Conservation (phyloP, 2,329 filamentous ascomycete species). For the Fusarium odoratissimum region DNA sequence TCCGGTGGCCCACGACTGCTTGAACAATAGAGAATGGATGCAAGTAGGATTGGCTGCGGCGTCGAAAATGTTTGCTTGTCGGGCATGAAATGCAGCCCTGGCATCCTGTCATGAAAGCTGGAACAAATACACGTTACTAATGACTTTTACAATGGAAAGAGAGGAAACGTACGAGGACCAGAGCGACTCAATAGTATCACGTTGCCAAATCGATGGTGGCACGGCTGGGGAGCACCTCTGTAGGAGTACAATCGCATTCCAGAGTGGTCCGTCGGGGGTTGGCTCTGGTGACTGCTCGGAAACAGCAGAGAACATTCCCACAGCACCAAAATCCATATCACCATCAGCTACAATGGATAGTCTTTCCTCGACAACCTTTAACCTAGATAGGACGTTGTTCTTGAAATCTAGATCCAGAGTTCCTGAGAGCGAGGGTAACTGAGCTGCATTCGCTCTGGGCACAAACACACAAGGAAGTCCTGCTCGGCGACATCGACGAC, state of each 20-base stretch:
- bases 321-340: neutral
- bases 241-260: neutral
- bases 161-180: conserved; percentile 5
- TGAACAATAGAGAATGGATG: conserved; percentile 10
- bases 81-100: conserved; percentile 10
- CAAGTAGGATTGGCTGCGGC: neutral
- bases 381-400: neutral
- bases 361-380: neutral
- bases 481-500: conserved; percentile 18
- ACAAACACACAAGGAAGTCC: conserved; percentile 18
- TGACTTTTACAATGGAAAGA: accelerated
- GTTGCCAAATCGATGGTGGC: neutral
- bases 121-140: neutral
- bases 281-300: neutral
- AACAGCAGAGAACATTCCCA: neutral
- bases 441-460: conserved; percentile 16
- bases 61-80: conserved; percentile 17
- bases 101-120: conserved; percentile 18
- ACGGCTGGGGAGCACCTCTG: neutral
- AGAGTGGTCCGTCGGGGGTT: neutral
- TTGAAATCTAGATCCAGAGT: conserved; percentile 18
- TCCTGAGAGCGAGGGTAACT: conserved; percentile 1
- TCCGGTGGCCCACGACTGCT: conserved; percentile 7
- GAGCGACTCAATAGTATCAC: conserved; percentile 4
- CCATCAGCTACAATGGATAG: neutral